Evolutionary conservation across 2,329 filamentous ascomycete species (phyloP).

Genomic region (Ascochyta koolunga): DNA sequence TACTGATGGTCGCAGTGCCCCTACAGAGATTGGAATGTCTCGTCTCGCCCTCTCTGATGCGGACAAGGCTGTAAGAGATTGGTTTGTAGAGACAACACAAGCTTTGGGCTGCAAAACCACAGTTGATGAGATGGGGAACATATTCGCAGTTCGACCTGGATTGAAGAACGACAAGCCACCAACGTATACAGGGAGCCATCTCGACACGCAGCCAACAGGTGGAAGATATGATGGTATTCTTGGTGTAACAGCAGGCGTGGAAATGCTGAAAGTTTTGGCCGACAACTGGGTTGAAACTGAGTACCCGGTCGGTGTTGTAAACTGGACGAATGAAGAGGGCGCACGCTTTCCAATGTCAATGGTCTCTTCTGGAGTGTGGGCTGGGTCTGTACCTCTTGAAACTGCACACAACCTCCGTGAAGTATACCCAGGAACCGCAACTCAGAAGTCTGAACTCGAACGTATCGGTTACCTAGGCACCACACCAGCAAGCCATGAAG

Average conservation of each 20-base stretch:
- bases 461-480: constrained; percentile 73
- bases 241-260: constrained; percentile 74
- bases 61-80: constrained; percentile 74
- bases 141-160: constrained; percentile 74
- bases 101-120: constrained; percentile 70
- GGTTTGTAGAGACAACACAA: constrained; percentile 71
- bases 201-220: constrained; percentile 63
- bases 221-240: constrained; percentile 79
- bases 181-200: constrained; percentile 73
- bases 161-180: constrained; percentile 61
- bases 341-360: constrained; percentile 79
- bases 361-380: constrained; percentile 78
- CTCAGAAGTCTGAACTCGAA: constrained; percentile 71
- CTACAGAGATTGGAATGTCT: constrained; percentile 76
- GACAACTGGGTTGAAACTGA: constrained; percentile 72
- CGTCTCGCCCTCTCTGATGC: constrained; percentile 73
- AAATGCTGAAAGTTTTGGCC: constrained; percentile 71
- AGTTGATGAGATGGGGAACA: constrained; percentile 79
- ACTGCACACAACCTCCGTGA: constrained; percentile 66
- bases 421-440: constrained; percentile 65
- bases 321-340: constrained; percentile 85
- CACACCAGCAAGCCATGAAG: constrained; percentile 61
- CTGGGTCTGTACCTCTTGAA: constrained; percentile 67
- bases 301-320: constrained; percentile 74
- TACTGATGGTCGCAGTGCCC: constrained; percentile 42